These are phyloP conservation scores for Ogataea trehalophila DNA, from an alignment of 805 yeast genomes.

Conservation along the genomic window DNA sequence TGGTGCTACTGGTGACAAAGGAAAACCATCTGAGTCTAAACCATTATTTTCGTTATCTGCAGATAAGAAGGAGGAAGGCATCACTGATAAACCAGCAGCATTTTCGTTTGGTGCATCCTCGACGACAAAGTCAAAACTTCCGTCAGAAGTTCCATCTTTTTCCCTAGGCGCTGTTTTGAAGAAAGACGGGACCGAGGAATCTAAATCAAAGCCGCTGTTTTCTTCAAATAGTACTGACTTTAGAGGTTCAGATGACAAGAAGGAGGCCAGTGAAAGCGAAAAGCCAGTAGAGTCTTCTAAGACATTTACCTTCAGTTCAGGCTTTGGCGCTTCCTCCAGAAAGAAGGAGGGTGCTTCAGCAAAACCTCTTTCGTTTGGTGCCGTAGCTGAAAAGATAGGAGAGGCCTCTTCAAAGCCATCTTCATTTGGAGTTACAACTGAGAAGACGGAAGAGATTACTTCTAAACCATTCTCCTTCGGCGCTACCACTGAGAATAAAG, in stretches of 20 bases:
- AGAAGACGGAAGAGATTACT: constrained; percentile 2
- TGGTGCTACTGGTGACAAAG: too few relatives aligned
- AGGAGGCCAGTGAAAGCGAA: background rate
- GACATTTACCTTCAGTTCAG: too few relatives aligned
- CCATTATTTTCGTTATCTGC: background rate
- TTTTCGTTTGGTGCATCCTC: background rate
- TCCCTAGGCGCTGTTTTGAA: background rate
- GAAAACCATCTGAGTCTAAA: too few relatives aligned
- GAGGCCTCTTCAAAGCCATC: constrained; percentile 3
- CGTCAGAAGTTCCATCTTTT: too few relatives aligned
- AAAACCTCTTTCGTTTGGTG: constrained; percentile 3
- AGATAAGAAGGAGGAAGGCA: background rate
- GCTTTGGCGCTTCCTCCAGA: background rate
- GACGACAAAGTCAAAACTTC: too few relatives aligned
- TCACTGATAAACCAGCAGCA: background rate
- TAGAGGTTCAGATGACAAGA: too few relatives aligned
- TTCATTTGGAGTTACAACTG: constrained; percentile 5
- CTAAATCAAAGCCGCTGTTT: too few relatives aligned
- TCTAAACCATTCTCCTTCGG: constrained; percentile 4
- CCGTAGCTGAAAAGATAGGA: background rate
- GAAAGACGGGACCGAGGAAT: background rate
- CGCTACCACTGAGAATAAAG: background rate
- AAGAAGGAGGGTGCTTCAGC: constrained; percentile 1
- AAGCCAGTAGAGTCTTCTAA: background rate
- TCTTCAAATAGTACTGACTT: background rate